Evolutionary conservation across 805 yeast species (phyloP), one percentile per base, ranked within the genome.

Genomic region (Suhomyces emberorum): DNA sequence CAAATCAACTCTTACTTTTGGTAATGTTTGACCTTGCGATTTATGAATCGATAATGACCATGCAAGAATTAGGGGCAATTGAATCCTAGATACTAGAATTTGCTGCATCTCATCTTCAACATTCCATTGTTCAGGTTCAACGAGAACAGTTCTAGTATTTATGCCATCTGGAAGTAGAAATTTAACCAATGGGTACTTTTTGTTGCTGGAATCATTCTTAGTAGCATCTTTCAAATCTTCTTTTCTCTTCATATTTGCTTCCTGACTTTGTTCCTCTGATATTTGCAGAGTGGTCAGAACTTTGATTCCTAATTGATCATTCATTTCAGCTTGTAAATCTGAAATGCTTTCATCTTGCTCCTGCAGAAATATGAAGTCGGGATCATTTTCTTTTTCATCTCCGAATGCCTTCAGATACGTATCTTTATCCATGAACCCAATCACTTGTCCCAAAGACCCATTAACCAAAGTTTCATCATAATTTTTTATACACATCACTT

Each of bases 1-100:
- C 42, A 91, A 69, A 55, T 93, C 95, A 4, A 91, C 95, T 43
- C 74, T 74, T 3, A 86, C 88, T 37, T 76, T 70, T 4, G 82
- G 79, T 29, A 88, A 59, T 0, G 98, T 85, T 59, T 91, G 89
- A 1, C 98, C 98, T 57, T 91, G 98, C 0, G 97, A 81, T 62
- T 93, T 91, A 56, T 93, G 98, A 30, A 93, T 89, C 0, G 97
- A 88, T 29, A 93, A 61, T 0, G 98, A 88, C 97, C 98, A 93
- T 0, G 98, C 95, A n/a, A 89, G 65, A 49, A 91, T 80, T 35
- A 93, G 63, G 0, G 98, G 98, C 2, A 93, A 48, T 53, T 93
- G 98, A 0, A 71, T 68, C 49, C 97, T 69, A 2, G 83, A 70
- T 1, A 86, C 95, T 10, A 87, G 47, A 0, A 82, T 76, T 7